Conservation (phyloP, 2,329 filamentous ascomycete species). For the Davidsoniella neocaledoniae region DNA sequence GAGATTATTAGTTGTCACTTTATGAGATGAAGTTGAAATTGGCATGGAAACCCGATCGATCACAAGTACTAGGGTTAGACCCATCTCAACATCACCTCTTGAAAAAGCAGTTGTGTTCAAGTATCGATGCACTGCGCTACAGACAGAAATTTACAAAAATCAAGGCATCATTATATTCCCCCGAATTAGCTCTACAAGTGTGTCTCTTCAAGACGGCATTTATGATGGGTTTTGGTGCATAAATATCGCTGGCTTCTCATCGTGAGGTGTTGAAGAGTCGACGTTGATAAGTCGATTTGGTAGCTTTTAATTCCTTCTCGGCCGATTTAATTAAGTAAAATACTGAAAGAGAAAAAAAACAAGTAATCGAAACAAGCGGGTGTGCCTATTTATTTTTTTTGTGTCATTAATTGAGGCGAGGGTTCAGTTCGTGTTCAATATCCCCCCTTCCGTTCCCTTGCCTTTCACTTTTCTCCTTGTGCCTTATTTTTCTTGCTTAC, state of each 20-base stretch:
- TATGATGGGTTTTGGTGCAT: no score
- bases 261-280: not conserved
- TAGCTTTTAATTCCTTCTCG: conserved; percentile 2
- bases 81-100: not conserved
- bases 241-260: not conserved
- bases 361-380: no score
- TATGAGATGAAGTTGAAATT: conserved; percentile 3
- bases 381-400: not conserved
- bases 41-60: not conserved
- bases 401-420: not conserved
- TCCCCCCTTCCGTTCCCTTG: no score
- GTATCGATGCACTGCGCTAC: no score
- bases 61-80: not conserved
- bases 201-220: no score
- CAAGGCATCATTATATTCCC: no score
- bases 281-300: not conserved
- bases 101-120: no score
- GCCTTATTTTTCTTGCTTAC: no score
- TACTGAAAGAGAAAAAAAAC: not conserved
- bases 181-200: no score
- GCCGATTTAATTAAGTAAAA: not conserved
- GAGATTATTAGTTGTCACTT: not conserved
- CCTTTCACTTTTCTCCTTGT: no score
- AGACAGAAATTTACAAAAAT: no score
- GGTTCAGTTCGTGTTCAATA: no score